Conservation (phyloP, 345 rosid genomes). For the Durio zibethinus region DNA sequence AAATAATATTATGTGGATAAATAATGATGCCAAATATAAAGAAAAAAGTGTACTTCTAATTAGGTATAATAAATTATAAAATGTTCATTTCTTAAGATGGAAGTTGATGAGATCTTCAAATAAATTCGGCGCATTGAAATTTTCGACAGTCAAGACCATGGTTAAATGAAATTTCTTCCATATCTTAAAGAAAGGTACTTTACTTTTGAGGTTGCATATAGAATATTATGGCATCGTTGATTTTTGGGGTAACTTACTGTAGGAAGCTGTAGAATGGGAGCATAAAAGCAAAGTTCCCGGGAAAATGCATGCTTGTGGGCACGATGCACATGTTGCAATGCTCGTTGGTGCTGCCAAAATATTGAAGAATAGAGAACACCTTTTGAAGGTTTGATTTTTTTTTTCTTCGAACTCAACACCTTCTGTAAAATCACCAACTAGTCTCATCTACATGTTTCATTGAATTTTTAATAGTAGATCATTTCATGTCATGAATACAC, state of each 20-base stretch:
- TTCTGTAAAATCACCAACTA: not conserved
- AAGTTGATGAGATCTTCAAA: no score
- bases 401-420: not conserved
- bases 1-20: no score
- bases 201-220: not conserved
- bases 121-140: no score
- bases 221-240: not conserved
- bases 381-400: slow-evolving; percentile 18
- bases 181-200: not conserved
- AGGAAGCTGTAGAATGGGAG: slow-evolving; percentile 50
- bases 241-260: not conserved
- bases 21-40: not conserved
- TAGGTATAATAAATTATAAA: not conserved
- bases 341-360: slow-evolving; percentile 66
- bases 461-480: no score
- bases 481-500: no score
- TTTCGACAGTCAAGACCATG: not conserved
- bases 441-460: no score
- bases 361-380: slow-evolving; percentile 33
- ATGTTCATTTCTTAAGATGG: not conserved
- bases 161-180: not conserved
- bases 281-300: slow-evolving; percentile 43
- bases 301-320: slow-evolving; percentile 64
- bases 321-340: slow-evolving; percentile 55
- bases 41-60: not conserved